Evolutionary conservation across 495 filamentous ascomycete species (phyloP).

Genomic region (Podospora pseudopauciseta): DNA sequence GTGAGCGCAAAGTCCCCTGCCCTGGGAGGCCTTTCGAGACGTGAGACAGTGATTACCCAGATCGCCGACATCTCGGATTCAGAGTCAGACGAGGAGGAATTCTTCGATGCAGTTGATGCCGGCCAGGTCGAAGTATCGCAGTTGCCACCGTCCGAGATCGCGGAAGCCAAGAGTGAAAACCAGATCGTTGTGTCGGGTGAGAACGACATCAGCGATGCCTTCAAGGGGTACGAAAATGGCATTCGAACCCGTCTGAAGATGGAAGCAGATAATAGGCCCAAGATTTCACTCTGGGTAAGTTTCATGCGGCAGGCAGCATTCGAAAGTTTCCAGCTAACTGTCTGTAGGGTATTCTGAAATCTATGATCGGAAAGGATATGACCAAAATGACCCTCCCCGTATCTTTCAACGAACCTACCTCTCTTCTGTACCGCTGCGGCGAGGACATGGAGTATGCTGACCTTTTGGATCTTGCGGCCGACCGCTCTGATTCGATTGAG

Average conservation of each 20-base stretch:
- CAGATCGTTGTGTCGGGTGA: slow-evolving; percentile 46
- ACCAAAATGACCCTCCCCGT: slow-evolving; percentile 99
- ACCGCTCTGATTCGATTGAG: slow-evolving; percentile 80
- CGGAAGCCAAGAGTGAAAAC: slow-evolving; percentile 38
- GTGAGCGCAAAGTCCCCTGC: slow-evolving; percentile 44
- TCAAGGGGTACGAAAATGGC: slow-evolving; percentile 86
- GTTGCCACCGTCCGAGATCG: slow-evolving; percentile 46
- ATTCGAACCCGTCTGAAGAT: slow-evolving; percentile 74
- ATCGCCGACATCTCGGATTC: slow-evolving; percentile 68
- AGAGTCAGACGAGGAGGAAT: slow-evolving; percentile 84
- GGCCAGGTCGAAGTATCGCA: slow-evolving; percentile 78
- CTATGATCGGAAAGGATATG: slow-evolving; percentile 99
- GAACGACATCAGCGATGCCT: slow-evolving; percentile 67
- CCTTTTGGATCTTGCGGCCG: slow-evolving; percentile 84
- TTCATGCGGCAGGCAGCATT: not conserved
- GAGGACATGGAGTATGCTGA: slow-evolving; percentile 98
- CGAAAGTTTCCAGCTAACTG: slow-evolving; percentile 23
- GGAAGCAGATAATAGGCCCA: slow-evolving; percentile 88
- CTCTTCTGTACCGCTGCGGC: slow-evolving; percentile 88
- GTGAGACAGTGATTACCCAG: slow-evolving; percentile 58
- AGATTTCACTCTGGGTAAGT: slow-evolving; percentile 92
- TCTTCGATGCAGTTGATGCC: slow-evolving; percentile 94
- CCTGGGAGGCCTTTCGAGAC: slow-evolving; percentile 39
- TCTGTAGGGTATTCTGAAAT: slow-evolving; percentile 84
- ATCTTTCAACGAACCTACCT: slow-evolving; percentile 98